These are phyloP conservation scores for Eucalyptus curtisii DNA, from an alignment of 345 rosid genomes.

Conservation along the genomic window DNA sequence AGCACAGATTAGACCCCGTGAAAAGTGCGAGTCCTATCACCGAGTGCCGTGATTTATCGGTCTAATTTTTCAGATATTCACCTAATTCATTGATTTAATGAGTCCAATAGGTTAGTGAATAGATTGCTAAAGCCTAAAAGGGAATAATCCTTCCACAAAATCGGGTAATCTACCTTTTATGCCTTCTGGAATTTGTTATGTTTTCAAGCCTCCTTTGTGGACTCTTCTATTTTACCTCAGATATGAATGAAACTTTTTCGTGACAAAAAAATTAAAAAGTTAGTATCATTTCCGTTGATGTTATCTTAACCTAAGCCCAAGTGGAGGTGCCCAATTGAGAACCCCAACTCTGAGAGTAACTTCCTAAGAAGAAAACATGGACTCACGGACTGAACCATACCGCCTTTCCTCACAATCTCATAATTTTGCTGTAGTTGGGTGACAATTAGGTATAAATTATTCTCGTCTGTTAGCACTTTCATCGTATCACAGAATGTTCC, in stretches of 20 bases:
- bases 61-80: not conserved
- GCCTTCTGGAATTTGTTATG: not conserved
- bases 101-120: not conserved
- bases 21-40: not conserved
- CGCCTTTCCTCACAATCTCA: no score
- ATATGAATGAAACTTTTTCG: not conserved
- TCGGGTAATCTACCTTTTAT: fast-evolving
- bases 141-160: not conserved
- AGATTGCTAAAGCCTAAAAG: not conserved
- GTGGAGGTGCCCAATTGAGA: not conserved
- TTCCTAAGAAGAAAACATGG: no score
- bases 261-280: not conserved
- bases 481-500: not conserved
- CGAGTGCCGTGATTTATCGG: not conserved
- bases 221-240: not conserved
- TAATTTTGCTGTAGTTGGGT: not conserved
- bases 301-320: not conserved
- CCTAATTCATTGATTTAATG: not conserved
- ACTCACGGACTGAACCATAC: no score
- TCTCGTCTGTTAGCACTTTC: not conserved
- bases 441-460: not conserved
- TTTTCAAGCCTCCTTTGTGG: not conserved
- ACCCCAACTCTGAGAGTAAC: not conserved
- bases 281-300: not conserved
- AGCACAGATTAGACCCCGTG: not conserved